Evolutionary conservation across 176 grass and related monocot species (phyloP).

Genomic region (Melocanna baccifera): DNA sequence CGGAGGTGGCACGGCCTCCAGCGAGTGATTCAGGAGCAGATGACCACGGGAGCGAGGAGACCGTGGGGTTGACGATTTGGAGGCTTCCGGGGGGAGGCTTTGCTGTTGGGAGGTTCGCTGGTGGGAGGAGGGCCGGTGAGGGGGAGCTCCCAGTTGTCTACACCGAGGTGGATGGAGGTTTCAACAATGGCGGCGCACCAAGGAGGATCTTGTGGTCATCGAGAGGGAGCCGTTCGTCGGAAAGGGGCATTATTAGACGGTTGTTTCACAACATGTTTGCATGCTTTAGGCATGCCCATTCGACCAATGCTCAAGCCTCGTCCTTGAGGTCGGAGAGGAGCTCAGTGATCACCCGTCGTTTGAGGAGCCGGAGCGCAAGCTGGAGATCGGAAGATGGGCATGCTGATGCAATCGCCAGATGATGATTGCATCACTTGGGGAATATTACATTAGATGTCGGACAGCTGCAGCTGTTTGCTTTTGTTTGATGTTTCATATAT

Average conservation of each 20-base stretch:
- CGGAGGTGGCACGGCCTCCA: neutral
- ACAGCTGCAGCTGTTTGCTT: neutral
- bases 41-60: constrained; percentile 42
- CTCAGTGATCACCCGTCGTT: constrained; percentile 13
- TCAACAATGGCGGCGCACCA: constrained; percentile 40
- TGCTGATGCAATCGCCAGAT: constrained; percentile 35
- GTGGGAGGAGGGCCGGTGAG: constrained; percentile 39
- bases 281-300: constrained; percentile 32
- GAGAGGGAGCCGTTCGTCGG: constrained; percentile 20
- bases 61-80: constrained; percentile 65
- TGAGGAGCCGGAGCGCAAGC: constrained; percentile 42
- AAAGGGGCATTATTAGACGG: constrained; percentile 30
- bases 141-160: constrained; percentile 61
- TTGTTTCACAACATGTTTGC: constrained; percentile 46
- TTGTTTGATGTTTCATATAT: neutral
- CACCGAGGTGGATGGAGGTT: constrained; percentile 64
- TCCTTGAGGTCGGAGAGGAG: constrained; percentile 17
- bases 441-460: neutral
- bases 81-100: constrained; percentile 68
- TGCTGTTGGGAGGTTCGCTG: constrained; percentile 62
- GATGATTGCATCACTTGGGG: neutral
- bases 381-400: constrained; percentile 42
- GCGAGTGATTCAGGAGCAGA: neutral
- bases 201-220: constrained; percentile 54
- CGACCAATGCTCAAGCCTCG: constrained; percentile 8